Base-by-base conservation (phyloP, 495 filamentous ascomycete genomes). In the Recurvomyces mirabilis region DNA sequence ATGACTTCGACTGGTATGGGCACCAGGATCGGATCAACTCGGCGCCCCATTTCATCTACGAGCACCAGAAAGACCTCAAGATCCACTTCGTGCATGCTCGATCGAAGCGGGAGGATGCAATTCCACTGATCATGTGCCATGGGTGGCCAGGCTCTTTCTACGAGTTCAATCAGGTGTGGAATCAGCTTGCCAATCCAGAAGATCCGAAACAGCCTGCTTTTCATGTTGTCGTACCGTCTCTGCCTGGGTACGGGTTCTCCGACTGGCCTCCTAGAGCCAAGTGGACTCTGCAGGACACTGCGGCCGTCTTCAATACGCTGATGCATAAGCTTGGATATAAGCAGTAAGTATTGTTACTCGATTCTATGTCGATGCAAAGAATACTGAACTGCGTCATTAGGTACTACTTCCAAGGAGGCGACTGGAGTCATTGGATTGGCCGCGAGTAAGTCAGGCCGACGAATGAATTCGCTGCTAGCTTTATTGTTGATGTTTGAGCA, bases 141-240 rank as follows among this genome's bases (percentile, higher is more conserved):
- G 62, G 62, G 37, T 66, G 63, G 65, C 63, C 65, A 12, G 61
- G 65, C 25, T 56, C 53, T 15, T 65, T 67, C 48, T 26, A 56
- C 34, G 64, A 66, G 42, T 59, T 62, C 37, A 28, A 18, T 10
- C 49, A 57, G n/a, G 45, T 65, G 17, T 37, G 34, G 34, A 37
- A 5, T 3, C 34, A 15, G 33, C 51, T 65, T 11, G 49, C 47
- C 11, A 38, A 54, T 29, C 46, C 37, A n/a, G 25, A 51, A 4
- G 47, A 46, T n/a, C 45, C 55, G 9, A 38, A 49, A 17, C 51
- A 54, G 12, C 58, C 59, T 10, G 54, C 56, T 9, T 69, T 68
- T 48, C 59, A 69, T 44, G 53, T 64, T 21, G 51, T 68, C 20
- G 60, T 57, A 20, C 66, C 66, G 7, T 20, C 17, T 18, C 43